phyloP scores from a whole-genome alignment of 345 rosid genomes.

The Zanthoxylum bungeanum region DNA sequence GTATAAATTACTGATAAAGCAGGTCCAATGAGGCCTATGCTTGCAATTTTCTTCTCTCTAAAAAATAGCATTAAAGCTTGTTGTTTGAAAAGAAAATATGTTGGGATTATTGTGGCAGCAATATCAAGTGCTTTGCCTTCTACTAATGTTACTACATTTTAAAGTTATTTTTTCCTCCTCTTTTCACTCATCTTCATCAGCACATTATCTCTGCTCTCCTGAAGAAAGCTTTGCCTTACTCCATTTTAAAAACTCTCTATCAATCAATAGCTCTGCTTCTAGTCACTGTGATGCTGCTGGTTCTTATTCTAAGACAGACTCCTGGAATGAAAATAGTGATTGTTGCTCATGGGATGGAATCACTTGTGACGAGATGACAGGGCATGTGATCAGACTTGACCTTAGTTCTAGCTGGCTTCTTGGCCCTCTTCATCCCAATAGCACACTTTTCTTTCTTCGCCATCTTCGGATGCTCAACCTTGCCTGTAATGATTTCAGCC shows the following conservation, averaged over 20 bases:
- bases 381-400: not conserved
- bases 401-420: not conserved
- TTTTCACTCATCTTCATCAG: too few relatives aligned
- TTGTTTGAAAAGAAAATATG: too few relatives aligned
- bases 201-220: not conserved
- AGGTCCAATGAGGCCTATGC: too few relatives aligned
- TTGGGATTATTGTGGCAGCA: too few relatives aligned
- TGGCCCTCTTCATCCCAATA: not conserved
- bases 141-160: too few relatives aligned
- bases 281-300: not conserved
- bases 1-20: too few relatives aligned
- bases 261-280: not conserved
- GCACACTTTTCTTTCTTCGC: not conserved
- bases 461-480: not conserved
- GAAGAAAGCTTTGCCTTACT: not conserved
- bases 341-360: not conserved
- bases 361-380: not conserved
- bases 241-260: not conserved
- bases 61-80: too few relatives aligned
- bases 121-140: too few relatives aligned
- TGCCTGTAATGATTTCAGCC: not conserved
- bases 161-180: not conserved
- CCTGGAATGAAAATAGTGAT: not conserved
- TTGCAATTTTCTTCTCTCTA: too few relatives aligned
- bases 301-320: not conserved